A percentile compares a stretch with the other conserved stretches of the same genome.
Conservation (phyloP, 805 yeast species). For the Saccharomyces mikatae region DNA sequence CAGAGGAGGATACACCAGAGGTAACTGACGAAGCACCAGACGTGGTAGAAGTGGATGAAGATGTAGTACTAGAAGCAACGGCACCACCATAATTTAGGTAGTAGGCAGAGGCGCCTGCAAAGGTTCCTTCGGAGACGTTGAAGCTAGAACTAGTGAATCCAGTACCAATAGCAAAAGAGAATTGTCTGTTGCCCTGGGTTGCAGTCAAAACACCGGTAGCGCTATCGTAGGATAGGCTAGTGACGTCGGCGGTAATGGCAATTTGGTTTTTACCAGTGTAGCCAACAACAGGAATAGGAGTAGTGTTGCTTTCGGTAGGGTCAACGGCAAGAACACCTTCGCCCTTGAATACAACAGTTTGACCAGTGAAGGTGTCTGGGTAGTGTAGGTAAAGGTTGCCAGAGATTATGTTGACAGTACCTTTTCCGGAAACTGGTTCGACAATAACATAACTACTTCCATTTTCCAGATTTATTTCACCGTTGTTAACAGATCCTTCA, state of each 20-base stretch:
- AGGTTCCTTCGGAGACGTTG: neutral
- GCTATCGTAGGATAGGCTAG: neutral
- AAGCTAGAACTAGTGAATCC: neutral
- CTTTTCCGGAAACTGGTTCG: slow-evolving; percentile 1
- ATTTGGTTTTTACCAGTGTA: slow-evolving; percentile 1
- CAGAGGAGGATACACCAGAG: neutral
- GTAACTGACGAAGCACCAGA: neutral
- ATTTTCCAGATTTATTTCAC: neutral
- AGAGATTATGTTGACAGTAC: neutral
- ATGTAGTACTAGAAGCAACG: slow-evolving; percentile 2
- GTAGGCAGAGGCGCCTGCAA: neutral
- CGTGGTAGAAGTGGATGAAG: slow-evolving; percentile 6
- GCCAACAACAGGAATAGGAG: slow-evolving; percentile 2
- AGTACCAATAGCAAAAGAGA: neutral
- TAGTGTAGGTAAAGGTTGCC: neutral
- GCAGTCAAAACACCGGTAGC: neutral
- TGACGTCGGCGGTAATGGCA: neutral
- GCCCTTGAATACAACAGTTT: slow-evolving; percentile 1
- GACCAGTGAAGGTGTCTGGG: slow-evolving; percentile 3
- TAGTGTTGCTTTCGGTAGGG: neutral
- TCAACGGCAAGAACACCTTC: slow-evolving; percentile 1
- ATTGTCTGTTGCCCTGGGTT: neutral
- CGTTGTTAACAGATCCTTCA: neutral
- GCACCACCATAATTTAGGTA: neutral
- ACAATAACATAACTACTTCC: slow-evolving; percentile 2